Conservation (phyloP, 192 early-diverging fungal genomes). For the Glomus cerebriforme region DNA sequence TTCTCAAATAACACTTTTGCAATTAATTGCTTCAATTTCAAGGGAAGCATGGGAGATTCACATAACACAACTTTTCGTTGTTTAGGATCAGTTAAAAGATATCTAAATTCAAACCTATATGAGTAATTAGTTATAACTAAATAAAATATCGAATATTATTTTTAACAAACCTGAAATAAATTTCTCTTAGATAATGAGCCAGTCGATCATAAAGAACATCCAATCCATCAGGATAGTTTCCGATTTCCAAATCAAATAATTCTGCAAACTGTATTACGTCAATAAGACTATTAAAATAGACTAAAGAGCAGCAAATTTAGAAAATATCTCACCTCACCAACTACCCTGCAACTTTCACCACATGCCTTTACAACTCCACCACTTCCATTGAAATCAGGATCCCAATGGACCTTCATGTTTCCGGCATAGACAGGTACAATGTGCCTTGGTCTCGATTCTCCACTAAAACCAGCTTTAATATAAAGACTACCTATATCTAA, state of each 20-base stretch:
- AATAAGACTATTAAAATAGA: not conserved
- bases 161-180: conserved; percentile 24
- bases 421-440: conserved; percentile 56
- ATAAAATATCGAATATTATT: not conserved
- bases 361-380: conserved; percentile 40
- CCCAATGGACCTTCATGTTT: conserved; percentile 36
- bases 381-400: conserved; percentile 34
- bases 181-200: conserved; percentile 36
- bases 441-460: conserved; percentile 77
- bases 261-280: conserved; percentile 31
- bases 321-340: conserved; percentile 45
- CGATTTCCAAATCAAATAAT: conserved; percentile 32
- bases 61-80: conserved; percentile 80
- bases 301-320: not conserved
- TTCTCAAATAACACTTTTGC: conserved; percentile 73
- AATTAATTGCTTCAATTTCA: conserved; percentile 66
- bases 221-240: conserved; percentile 14
- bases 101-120: conserved; percentile 37
- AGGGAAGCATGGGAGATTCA: conserved; percentile 73
- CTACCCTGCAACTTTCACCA: conserved; percentile 43
- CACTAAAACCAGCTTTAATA: conserved; percentile 85
- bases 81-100: conserved; percentile 82
- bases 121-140: not conserved
- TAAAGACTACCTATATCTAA: conserved; percentile 83
- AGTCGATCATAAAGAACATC: conserved; percentile 28